A percentile compares a stretch with the other conserved stretches of the same genome.
phyloP scores from a whole-genome alignment of 768 basidiomycete genomes.

The Dendrothele bispora region DNA sequence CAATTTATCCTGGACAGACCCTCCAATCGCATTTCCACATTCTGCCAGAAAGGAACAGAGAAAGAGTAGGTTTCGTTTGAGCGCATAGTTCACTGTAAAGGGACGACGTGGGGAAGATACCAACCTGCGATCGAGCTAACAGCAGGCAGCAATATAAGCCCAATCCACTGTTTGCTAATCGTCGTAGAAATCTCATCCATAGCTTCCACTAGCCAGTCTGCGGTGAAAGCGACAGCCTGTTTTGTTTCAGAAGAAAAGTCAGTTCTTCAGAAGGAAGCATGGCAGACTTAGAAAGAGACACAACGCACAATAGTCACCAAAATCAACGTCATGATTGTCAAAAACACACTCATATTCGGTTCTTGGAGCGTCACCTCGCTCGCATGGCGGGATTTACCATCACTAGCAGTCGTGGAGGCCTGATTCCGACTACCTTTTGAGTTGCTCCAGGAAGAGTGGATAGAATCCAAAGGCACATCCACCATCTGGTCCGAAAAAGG shows the following conservation, averaged over 20 bases:
- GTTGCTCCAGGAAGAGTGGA: no score
- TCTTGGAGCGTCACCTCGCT: conserved; percentile 28
- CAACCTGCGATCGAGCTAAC: conserved; percentile 78
- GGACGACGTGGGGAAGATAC: conserved; percentile 10
- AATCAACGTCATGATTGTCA: conserved; percentile 56
- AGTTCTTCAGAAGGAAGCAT: neutral
- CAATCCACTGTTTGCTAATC: conserved; percentile 88
- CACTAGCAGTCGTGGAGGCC: no score
- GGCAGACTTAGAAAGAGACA: neutral
- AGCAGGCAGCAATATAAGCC: conserved; percentile 83
- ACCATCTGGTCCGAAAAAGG: no score
- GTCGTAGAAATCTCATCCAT: conserved; percentile 74
- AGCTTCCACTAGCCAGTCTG: conserved; percentile 74
- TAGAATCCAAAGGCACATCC: no score
- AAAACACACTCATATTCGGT: conserved; percentile 57
- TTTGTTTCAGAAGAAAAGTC: neutral
- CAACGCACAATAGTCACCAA: conserved; percentile 61
- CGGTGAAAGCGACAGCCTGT: conserved; percentile 56
- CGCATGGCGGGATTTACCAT: no score
- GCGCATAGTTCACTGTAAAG: neutral
- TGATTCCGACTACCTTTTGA: no score
- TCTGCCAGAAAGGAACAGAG: conserved; percentile 39
- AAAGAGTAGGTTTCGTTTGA: neutral
- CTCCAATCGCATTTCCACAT: conserved; percentile 86
- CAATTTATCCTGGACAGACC: conserved; percentile 83